Evolutionary conservation across 345 rosid species (phyloP).

Genomic region (Salix viminalis): DNA sequence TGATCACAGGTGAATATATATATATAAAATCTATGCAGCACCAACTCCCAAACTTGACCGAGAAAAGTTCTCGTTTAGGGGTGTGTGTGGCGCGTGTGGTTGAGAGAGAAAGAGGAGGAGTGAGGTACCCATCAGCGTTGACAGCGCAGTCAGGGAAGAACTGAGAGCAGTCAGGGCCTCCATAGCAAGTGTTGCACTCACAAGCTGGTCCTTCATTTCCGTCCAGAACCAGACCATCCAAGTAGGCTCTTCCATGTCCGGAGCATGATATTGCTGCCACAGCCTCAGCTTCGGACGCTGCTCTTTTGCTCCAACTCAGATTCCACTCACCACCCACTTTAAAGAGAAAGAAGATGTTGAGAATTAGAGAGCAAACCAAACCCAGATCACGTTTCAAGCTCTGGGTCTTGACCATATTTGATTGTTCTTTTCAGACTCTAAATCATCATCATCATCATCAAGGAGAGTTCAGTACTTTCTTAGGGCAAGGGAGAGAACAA

Average conservation of each 20-base stretch:
- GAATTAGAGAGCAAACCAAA: conserved; percentile 27
- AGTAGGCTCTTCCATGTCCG: conserved; percentile 65
- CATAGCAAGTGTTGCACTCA: conserved; percentile 60
- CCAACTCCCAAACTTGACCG: too few species aligned
- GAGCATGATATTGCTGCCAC: conserved; percentile 61
- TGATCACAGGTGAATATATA: too few species aligned
- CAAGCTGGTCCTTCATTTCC: conserved; percentile 39
- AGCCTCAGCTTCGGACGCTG: conserved; percentile 56
- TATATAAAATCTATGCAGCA: too few species aligned
- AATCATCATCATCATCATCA: background rate
- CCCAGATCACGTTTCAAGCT: background rate
- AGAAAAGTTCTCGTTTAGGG: too few species aligned
- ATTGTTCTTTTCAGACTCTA: background rate
- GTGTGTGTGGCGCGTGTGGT: too few species aligned
- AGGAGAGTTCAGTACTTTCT: too few species aligned
- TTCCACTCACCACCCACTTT: conserved; percentile 10
- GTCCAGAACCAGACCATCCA: conserved; percentile 45
- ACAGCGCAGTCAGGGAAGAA: conserved; percentile 39
- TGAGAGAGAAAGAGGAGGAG: background rate
- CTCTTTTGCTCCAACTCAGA: conserved; percentile 51
- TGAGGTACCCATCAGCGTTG: conserved; percentile 39
- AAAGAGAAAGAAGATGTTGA: conserved; percentile 29
- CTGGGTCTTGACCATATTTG: background rate
- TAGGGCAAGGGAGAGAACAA: background rate
- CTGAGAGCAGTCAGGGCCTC: conserved; percentile 50